Evolutionary conservation across 192 early-diverging fungal genomes (phyloP).

Genomic region (Backusella sp.): DNA sequence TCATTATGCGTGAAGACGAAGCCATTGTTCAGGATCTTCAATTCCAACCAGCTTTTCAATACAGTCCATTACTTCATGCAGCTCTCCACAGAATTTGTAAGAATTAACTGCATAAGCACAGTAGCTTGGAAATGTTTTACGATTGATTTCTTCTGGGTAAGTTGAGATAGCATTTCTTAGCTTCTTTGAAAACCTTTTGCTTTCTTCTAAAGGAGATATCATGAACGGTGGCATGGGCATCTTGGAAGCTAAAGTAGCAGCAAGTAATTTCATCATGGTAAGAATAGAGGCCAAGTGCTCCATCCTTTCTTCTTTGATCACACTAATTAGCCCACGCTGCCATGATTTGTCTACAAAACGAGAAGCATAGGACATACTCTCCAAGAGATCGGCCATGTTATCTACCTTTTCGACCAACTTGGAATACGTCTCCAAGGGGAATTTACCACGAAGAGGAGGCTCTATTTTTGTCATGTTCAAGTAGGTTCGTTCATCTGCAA

Average conservation of each 20-base stretch:
- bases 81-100: constrained; percentile 17
- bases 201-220: constrained; percentile 17
- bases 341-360: background rate
- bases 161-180: constrained; percentile 1
- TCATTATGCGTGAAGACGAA: background rate
- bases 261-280: constrained; percentile 27
- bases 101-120: constrained; percentile 22
- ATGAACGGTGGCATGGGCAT: constrained; percentile 26
- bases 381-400: constrained; percentile 29
- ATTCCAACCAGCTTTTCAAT: constrained; percentile 21
- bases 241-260: constrained; percentile 26
- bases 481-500: constrained; percentile 30
- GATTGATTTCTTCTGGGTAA: background rate
- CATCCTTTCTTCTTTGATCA: background rate
- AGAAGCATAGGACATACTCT: background rate
- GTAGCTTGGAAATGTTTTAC: constrained; percentile 7
- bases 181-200: background rate
- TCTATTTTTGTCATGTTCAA: constrained; percentile 33
- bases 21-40: constrained; percentile 25
- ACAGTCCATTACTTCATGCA: constrained; percentile 17
- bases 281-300: constrained; percentile 19
- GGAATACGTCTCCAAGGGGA: constrained; percentile 29
- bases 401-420: constrained; percentile 30
- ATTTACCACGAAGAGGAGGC: constrained; percentile 40
- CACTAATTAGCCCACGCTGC: background rate